These are phyloP conservation scores for Aspergillus fructus DNA, from an alignment of 2,329 filamentous ascomycete species.

Conservation along the genomic window DNA sequence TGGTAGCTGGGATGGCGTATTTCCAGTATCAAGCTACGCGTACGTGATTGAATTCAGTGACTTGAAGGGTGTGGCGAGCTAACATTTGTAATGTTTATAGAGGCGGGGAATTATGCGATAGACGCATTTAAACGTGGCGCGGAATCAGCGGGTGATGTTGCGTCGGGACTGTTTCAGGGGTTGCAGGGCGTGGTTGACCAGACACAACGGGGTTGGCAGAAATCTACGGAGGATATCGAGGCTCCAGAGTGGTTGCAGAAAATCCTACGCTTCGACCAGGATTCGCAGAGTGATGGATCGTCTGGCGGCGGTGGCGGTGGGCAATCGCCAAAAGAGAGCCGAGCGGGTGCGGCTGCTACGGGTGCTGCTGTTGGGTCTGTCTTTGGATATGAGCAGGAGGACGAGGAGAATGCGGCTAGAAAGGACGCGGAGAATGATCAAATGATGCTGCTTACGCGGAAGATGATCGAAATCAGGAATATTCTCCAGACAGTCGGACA, in stretches of 20 bases:
- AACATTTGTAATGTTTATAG: conserved; percentile 35
- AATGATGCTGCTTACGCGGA: conserved; percentile 98
- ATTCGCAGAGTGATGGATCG: conserved; percentile 50
- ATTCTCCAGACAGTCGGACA: conserved; percentile 91
- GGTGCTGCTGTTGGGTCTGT: conserved; percentile 72
- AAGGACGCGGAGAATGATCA: conserved; percentile 84
- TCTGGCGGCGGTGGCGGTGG: conserved; percentile 42
- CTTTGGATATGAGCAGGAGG: conserved; percentile 72
- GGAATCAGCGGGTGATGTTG: conserved; percentile 68
- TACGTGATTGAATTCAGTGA: conserved; percentile 47
- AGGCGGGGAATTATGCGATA: conserved; percentile 74
- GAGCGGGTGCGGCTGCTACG: conserved; percentile 59
- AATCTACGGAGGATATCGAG: conserved; percentile 74
- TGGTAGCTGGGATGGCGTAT: conserved; percentile 84
- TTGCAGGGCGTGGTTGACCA: conserved; percentile 75
- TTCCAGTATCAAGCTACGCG: conserved; percentile 92
- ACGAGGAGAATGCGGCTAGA: conserved; percentile 60
- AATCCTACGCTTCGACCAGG: conserved; percentile 63
- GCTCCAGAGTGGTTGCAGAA: conserved; percentile 77
- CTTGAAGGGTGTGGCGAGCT: background rate
- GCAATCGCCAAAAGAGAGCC: conserved; percentile 55
- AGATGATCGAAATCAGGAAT: conserved; percentile 98
- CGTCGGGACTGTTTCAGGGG: conserved; percentile 68
- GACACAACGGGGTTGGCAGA: conserved; percentile 77
- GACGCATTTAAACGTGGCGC: conserved; percentile 73